These are phyloP conservation scores for Chrysoporthe austroafricana DNA, from an alignment of 2,329 filamentous ascomycete genomes.

Conservation along the genomic window DNA sequence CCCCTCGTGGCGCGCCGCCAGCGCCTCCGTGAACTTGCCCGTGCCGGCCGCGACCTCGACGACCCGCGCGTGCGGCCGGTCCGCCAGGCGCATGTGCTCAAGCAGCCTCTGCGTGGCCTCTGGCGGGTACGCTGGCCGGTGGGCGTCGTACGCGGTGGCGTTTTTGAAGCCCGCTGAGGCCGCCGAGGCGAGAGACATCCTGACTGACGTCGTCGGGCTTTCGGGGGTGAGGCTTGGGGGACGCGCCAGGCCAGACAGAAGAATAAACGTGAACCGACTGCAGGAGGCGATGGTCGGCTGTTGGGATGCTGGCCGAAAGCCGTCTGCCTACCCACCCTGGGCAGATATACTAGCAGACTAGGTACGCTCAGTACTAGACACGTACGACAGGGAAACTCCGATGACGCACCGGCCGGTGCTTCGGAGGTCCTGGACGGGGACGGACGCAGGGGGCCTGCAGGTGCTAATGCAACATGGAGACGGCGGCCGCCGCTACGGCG, in stretches of 20 bases:
- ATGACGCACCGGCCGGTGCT: neutral
- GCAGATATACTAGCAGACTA: neutral
- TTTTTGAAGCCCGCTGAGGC: slow-evolving; percentile 65
- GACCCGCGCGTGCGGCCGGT: slow-evolving; percentile 46
- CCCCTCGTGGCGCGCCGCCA: slow-evolving; percentile 61
- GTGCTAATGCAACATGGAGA: neutral
- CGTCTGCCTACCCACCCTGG: neutral
- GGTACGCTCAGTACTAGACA: neutral
- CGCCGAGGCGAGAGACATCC: slow-evolving; percentile 32
- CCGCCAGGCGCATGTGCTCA: slow-evolving; percentile 54
- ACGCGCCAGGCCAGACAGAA: neutral
- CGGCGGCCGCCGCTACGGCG: neutral
- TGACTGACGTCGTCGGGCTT: neutral
- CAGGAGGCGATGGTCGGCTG: neutral
- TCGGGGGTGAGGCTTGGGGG: no score
- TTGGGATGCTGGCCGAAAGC: neutral
- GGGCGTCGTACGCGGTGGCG: slow-evolving; percentile 65
- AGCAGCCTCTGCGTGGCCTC: slow-evolving; percentile 64
- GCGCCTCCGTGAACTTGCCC: slow-evolving; percentile 41
- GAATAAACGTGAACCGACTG: neutral
- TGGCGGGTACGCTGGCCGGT: slow-evolving; percentile 69
- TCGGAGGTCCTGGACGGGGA: neutral
- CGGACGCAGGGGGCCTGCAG: neutral
- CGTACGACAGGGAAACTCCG: neutral
- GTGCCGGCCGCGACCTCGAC: slow-evolving; percentile 41